Evolutionary conservation across 805 yeast species (phyloP), one percentile per base, ranked within the genome.

Genomic region (Limtongia smithiae): DNA sequence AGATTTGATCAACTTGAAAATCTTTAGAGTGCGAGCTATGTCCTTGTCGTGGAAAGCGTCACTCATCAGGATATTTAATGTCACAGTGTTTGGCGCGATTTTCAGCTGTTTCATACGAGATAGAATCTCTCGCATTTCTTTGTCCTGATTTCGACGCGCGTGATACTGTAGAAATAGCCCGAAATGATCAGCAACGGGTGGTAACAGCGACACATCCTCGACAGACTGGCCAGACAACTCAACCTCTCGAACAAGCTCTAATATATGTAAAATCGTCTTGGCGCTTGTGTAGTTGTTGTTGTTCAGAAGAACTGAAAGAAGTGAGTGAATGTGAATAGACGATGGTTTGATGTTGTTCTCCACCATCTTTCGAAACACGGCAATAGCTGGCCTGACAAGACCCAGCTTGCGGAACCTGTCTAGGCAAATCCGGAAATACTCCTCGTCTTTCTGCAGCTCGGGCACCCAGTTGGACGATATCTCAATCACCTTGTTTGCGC

Each of bases 101-200:
- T 43, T 24, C 27, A 41, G 15, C 17, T 34, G 18, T 18, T 35
- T 30, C 54, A 56, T 52, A 4, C 57, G 47, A 8, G 18, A 25
- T 2, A 51, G 11, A 24, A 56, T 9, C 5, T 38, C 35, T 5
- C 15, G 15, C 3, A 41, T 41, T 14, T 31, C 34, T 11, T 28
- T 40, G 14, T 22, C 24, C n/a, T 52, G 40, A 4, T 50, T 25
- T 18, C 54, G 40, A 14, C 50, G 45, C n/a, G 37, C 25, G n/a
- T 47, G 46, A 28, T 56, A 48, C 32, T 44, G 44, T 15, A 56
- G 20, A 21, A 56, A 44, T n/a, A 51, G 44, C 6, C 31, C 38
- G 32, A 54, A 56, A 31, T 54, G 51, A 12, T 45, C 46, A 12
- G 58, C 36, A n/a, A 35, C 41, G 14, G 50, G 56, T 1, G 55